Conservation (phyloP, 306 rosid genomes). For the Fragaria vesca region DNA sequence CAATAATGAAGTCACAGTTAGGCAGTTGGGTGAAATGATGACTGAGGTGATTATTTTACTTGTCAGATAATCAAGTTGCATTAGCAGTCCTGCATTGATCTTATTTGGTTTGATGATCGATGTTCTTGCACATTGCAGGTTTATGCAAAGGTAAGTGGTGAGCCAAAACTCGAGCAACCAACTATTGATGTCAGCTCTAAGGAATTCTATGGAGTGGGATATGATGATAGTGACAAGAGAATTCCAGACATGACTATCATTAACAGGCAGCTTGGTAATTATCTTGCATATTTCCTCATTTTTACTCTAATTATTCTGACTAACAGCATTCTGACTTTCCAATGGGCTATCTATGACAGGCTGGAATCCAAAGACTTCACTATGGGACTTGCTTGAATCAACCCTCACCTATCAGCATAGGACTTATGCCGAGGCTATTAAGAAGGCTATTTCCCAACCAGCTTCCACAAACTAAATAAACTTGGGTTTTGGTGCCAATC, state of each 20-base stretch:
- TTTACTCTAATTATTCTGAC: background rate
- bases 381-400: constrained; percentile 89
- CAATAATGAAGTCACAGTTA: constrained; percentile 90
- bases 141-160: constrained; percentile 78
- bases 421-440: constrained; percentile 84
- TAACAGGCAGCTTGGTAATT: constrained; percentile 77
- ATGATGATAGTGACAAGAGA: constrained; percentile 92
- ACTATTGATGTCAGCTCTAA: constrained; percentile 79
- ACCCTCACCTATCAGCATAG: constrained; percentile 92
- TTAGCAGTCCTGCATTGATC: background rate
- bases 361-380: constrained; percentile 89
- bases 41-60: constrained; percentile 43
- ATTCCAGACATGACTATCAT: constrained; percentile 96
- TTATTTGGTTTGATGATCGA: background rate
- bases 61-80: background rate
- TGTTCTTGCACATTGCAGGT: constrained; percentile 45
- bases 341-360: constrained; percentile 37
- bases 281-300: background rate
- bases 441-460: constrained; percentile 66
- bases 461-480: constrained; percentile 47
- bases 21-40: constrained; percentile 98
- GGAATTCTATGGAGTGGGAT: constrained; percentile 91
- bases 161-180: constrained; percentile 53
- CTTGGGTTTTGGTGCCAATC: constrained; percentile 19
- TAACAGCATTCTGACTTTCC: background rate